Conservation (phyloP, 345 rosid genomes). For the Brassica rapa region DNA sequence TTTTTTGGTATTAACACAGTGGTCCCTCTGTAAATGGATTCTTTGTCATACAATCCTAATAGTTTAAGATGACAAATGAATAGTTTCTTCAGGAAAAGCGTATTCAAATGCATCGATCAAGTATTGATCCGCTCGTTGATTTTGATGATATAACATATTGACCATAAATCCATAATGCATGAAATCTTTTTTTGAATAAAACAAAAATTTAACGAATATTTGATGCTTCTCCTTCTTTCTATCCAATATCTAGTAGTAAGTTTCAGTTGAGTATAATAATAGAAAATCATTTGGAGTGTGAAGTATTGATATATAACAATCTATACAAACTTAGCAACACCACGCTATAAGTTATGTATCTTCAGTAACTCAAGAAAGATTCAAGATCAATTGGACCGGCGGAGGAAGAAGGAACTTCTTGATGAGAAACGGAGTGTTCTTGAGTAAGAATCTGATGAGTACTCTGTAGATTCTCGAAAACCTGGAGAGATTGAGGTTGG, state of each 20-base stretch:
- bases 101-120: too few species aligned
- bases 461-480: slow-evolving; percentile 9
- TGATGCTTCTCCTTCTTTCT: background rate
- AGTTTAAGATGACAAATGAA: too few species aligned
- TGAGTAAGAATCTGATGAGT: slow-evolving; percentile 36
- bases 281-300: background rate
- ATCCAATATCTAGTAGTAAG: background rate
- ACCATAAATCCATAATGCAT: background rate
- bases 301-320: slow-evolving; percentile 10
- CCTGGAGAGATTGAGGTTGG: slow-evolving; percentile 39
- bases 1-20: too few species aligned
- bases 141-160: background rate
- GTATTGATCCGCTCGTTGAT: too few species aligned
- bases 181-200: background rate
- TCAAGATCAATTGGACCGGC: slow-evolving; percentile 51
- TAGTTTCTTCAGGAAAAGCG: too few species aligned
- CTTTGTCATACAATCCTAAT: too few species aligned
- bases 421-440: slow-evolving; percentile 55
- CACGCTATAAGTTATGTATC: slow-evolving; percentile 2
- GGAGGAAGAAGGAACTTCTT: slow-evolving; percentile 51
- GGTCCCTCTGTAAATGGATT: too few species aligned
- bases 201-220: background rate
- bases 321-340: slow-evolving; percentile 40
- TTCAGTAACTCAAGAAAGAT: slow-evolving; percentile 67
- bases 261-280: background rate